phyloP scores from a whole-genome alignment of 495 filamentous ascomycete species.

The Lentithecium fluviatile region DNA sequence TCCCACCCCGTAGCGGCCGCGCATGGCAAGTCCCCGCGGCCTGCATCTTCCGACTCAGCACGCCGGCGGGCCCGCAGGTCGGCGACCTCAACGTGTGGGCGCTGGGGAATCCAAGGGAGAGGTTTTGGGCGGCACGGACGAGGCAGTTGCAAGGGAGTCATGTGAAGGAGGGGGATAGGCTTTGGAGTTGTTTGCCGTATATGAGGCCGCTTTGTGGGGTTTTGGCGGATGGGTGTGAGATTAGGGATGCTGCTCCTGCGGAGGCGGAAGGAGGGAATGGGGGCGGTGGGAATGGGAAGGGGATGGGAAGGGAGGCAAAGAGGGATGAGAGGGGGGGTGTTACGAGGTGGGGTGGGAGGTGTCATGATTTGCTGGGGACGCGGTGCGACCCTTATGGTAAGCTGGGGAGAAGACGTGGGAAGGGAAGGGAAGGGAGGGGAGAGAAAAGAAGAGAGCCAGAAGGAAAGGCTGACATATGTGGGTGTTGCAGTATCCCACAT shows the following conservation, averaged over 20 bases:
- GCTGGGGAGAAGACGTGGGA: background rate
- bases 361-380: conserved; percentile 76
- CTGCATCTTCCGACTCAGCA: conserved; percentile 67
- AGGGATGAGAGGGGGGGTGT: conserved; percentile 13
- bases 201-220: conserved; percentile 73
- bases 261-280: too few relatives aligned
- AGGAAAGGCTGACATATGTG: too few relatives aligned
- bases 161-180: conserved; percentile 63
- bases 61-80: conserved; percentile 61
- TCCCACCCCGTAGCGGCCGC: conserved; percentile 41
- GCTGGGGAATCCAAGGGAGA: conserved; percentile 69
- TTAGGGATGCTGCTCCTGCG: too few relatives aligned
- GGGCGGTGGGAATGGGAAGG: too few relatives aligned
- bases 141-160: conserved; percentile 75
- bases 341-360: conserved; percentile 50
- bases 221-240: conserved; percentile 61
- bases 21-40: conserved; percentile 48
- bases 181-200: conserved; percentile 76
- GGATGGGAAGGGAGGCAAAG: conserved; percentile 49
- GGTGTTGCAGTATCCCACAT: conserved; percentile 58
- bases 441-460: too few relatives aligned
- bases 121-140: conserved; percentile 77
- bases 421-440: background rate
- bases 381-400: conserved; percentile 68
- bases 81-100: conserved; percentile 84